Evolutionary conservation across 2,329 filamentous ascomycete genomes (phyloP), one percentile per base, ranked within the genome.

Genomic region (Neoarthrinium moseri): DNA sequence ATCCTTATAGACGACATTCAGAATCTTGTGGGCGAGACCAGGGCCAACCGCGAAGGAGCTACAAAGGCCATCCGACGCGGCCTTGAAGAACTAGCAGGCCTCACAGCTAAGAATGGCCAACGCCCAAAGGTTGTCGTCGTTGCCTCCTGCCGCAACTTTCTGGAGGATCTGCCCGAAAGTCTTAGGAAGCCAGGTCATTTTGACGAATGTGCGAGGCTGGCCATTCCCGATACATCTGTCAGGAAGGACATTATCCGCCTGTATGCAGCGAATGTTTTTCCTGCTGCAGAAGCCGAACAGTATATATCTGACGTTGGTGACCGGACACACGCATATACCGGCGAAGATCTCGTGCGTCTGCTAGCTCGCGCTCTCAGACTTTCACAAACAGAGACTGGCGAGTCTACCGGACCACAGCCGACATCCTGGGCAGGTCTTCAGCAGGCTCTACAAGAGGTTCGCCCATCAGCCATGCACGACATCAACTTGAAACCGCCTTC

Each of bases 401-500:
- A 35, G 8, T 50, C 46, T 8, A 51, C 52, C 3, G 49, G 44
- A 7, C 38, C 52, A 17, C 35, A 43, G 20, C 53, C 58, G 15
- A 44, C 56, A 12, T 49, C 46, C 23, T 69, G 64, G 41, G 54
- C 75, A 8, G 84, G 91, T 57, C 76, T 90, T 11, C 23, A 43
- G 22, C 8, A 44, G 12, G 45, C 48, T n/a, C 26, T 50, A 17
- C 13, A 22, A 11, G 30, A 47, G 34, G 35, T 47, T n/a, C 48
- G 38, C 3, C 90, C 92, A 2, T 91, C 87, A 1, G 89, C 90
- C 4, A 92, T 97, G 81, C 84, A 89, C 53, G 91, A 95, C 60
- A 84, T 96, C 45, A 89, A 94, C 61, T 75, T 96, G 37, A 89
- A 95, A 60, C 91, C 89, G 7, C 91, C 91, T 0, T 91, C 87